A percentile compares a stretch with the other conserved stretches of the same genome.
phyloP scores from a whole-genome alignment of 2,329 filamentous ascomycete species.

The Trichoderma simmonsii region DNA sequence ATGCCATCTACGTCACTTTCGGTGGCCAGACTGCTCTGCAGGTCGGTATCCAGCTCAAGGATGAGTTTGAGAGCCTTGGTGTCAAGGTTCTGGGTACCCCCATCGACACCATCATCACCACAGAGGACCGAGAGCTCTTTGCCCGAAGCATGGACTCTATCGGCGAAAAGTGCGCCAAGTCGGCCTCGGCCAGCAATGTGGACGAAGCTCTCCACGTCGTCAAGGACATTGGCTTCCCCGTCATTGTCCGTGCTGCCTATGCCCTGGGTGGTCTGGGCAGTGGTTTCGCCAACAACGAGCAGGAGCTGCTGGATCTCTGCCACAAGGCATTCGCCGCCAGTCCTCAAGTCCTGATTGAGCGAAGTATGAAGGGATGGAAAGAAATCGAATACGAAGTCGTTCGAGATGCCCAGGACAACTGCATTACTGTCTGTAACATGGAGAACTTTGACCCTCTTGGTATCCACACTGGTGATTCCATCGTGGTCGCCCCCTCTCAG shows the following conservation, averaged over 20 bases:
- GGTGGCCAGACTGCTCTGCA: constrained; percentile 96
- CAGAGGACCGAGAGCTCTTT: constrained; percentile 95
- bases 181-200: constrained; percentile 82
- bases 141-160: constrained; percentile 98
- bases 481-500: constrained; percentile 95
- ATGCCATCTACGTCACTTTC: constrained; percentile 97
- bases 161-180: constrained; percentile 96
- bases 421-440: constrained; percentile 99
- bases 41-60: constrained; percentile 95
- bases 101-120: constrained; percentile 97
- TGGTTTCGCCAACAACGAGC: constrained; percentile 88
- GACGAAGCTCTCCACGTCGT: constrained; percentile 88
- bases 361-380: constrained; percentile 99
- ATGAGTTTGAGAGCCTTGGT: constrained; percentile 89
- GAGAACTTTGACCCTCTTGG: constrained; percentile 99
- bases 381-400: constrained; percentile 99
- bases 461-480: constrained; percentile 97
- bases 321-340: constrained; percentile 92
- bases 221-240: constrained; percentile 88
- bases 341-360: constrained; percentile 93
- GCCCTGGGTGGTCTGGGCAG: constrained; percentile 92
- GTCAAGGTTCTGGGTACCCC: constrained; percentile 94
- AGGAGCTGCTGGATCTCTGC: constrained; percentile 81
- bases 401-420: constrained; percentile 92
- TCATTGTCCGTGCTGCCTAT: constrained; percentile 95